Base-by-base conservation (phyloP, 164 flowering plant genomes). In the Stephania yunnanensis region DNA sequence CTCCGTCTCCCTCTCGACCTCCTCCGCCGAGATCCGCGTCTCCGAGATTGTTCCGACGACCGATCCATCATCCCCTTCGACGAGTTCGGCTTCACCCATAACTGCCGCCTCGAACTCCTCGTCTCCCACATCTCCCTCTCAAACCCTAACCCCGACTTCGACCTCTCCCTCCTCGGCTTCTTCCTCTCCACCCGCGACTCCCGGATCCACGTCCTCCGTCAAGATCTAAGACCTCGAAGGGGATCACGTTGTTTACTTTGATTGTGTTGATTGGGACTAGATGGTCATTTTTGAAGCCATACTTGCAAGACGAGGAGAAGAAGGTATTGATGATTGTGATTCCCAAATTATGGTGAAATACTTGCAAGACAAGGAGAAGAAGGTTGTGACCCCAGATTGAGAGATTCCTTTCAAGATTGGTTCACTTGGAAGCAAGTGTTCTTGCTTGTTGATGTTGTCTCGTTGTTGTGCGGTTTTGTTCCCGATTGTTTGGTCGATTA, bases 401-500 rank as follows among this genome's bases (percentile, higher is more conserved):
- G 98, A 94, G 85, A 87, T 83, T 1, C 98, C 98, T 1, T 90
- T 1, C 86, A 87, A 71, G 93, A 89, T 46, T 89, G 94, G 98
- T 71, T 86, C 63, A 91, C 97, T 0, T 93, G 97, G 98, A 91
- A 89, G 80, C 97, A 91, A 80, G 83, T 94, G 2, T 90, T 94
- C 74, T 78, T 94, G 73, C 90, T 94, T 13, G 97, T 94, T 1
- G 97, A 94, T 81, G 91, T 94, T 19, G 78, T 94, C 15, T 94
- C n/a, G 98, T 69, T 94, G 98, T 73, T 92, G 97, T 29, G 98
- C 98, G 0, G 94, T 95, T 22, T 76, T 95, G 74, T 95, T 95
- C 80, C 99, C 97, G 0, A 92, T 95, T 68, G 95, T 93, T 4
- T 95, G 99, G 99, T 95, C 97, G 1, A 95, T 95, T 69, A 95